A percentile compares a stretch with the other conserved stretches of the same genome.
These are phyloP conservation scores for Beauveria scarabaeidicola DNA, from an alignment of 2,329 filamentous ascomycete species.

Conservation along the genomic window DNA sequence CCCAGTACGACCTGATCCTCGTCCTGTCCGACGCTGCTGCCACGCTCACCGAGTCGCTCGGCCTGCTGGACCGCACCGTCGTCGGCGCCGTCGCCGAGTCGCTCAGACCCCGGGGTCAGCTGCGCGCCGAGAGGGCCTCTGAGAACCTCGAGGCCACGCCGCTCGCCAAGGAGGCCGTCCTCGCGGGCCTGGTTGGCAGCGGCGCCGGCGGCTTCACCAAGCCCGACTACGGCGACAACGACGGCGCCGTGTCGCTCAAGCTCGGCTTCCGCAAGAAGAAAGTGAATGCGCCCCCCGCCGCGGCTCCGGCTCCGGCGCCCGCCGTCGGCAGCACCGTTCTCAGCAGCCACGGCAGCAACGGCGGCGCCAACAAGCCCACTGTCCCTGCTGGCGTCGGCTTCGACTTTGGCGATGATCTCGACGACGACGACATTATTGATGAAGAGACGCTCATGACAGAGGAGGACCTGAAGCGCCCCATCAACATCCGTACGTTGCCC, in stretches of 20 bases:
- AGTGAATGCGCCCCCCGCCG: slow-evolving; percentile 12
- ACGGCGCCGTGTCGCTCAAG: slow-evolving; percentile 47
- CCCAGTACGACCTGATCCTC: slow-evolving; percentile 77
- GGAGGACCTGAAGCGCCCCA: slow-evolving; percentile 68
- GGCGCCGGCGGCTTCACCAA: slow-evolving; percentile 62
- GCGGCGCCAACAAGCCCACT: slow-evolving; percentile 27
- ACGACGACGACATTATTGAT: slow-evolving; percentile 81
- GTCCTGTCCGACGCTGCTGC: slow-evolving; percentile 71
- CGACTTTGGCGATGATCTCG: slow-evolving; percentile 58
- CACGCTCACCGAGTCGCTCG: slow-evolving; percentile 50
- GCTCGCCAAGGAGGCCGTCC: slow-evolving; percentile 68
- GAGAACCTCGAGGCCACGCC: slow-evolving; percentile 34
- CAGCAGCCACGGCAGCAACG: slow-evolving; percentile 44
- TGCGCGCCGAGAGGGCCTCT: slow-evolving; percentile 60
- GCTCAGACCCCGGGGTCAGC: slow-evolving; percentile 58
- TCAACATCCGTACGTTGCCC: slow-evolving; percentile 65
- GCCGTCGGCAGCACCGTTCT: slow-evolving; percentile 20
- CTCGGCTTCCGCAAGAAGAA: slow-evolving; percentile 30
- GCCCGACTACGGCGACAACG: slow-evolving; percentile 47
- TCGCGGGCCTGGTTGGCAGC: slow-evolving; percentile 63
- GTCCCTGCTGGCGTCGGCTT: slow-evolving; percentile 55
- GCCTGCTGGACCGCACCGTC: slow-evolving; percentile 57
- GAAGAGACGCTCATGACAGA: slow-evolving; percentile 81
- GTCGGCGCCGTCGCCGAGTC: slow-evolving; percentile 61
- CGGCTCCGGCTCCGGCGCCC: slow-evolving; percentile 5